Evolutionary conservation across 345 rosid genomes (phyloP), one percentile per base, ranked within the genome.

Genomic region (Gossypium anomalum): DNA sequence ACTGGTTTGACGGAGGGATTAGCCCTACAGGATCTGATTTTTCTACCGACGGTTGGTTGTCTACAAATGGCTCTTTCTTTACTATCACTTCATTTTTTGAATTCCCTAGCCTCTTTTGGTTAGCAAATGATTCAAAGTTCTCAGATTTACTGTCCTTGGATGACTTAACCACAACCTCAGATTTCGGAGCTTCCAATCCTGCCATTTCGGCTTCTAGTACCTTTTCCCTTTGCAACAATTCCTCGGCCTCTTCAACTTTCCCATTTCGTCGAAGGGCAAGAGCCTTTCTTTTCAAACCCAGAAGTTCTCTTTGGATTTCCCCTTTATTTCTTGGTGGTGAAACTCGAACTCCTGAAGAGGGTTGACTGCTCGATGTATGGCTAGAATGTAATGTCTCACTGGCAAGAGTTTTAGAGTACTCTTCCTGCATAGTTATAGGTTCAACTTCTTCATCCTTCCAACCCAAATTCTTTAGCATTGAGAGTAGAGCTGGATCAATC

Each of bases 251-350:
- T 65, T 76, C 87, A 59, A 68, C 79, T 70, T 89, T 78, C 76
- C 93, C 90, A 72, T 83, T 82, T 59, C 87, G 89, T 59, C 84
- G 82, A 65, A 72, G 78, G 29, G 87, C 83, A 80, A 86, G 88
- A 49, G 86, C 89, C 75, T 85, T 87, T 70, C 89, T 86, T 77
- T 61, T 60, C 64, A 89, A 77, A 73, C 82, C 87, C 76, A 85
- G 51, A 55, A 86, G 90, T 71, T 88, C 88, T 84, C 81, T 81
- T 70, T 84, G 88, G 70, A 85, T 82, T 76, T 88, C 89, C 38
- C 81, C 85, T 80, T 82, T 87, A 38, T 74, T 87, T 82, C 84
- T 80, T 48, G 76, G 75, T 62, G 64, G 70, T 25, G 62, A 61
- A 71, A 47, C 52, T 64, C 72, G 58, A 72, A 67, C n/a, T 49